These are phyloP conservation scores for Crepidotus variabilis DNA, from an alignment of 768 basidiomycete species.

Conservation along the genomic window DNA sequence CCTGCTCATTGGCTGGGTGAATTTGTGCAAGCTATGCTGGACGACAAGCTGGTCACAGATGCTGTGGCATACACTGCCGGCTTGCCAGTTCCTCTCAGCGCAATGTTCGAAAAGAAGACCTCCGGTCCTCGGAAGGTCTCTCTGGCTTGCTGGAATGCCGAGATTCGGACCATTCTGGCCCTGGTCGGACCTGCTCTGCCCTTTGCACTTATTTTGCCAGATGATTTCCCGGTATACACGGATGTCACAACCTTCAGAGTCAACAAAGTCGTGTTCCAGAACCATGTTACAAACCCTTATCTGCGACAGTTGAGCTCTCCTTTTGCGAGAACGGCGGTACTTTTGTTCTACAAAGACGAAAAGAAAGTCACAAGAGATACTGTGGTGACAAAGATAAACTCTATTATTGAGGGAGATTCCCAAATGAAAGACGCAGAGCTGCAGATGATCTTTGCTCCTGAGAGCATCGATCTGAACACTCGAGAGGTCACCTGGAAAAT, in stretches of 20 bases:
- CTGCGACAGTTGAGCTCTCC: constrained; percentile 1
- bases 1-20: constrained; percentile 21
- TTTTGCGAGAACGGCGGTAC: constrained; percentile 6
- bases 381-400: not conserved
- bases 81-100: constrained; percentile 9
- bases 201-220: constrained; percentile 11
- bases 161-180: constrained; percentile 13
- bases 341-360: constrained; percentile 16
- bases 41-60: constrained; percentile 14
- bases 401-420: constrained; percentile 7
- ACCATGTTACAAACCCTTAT: not conserved
- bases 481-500: constrained; percentile 16
- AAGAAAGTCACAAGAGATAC: not conserved
- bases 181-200: constrained; percentile 10
- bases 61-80: constrained; percentile 8
- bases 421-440: constrained; percentile 6
- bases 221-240: not conserved
- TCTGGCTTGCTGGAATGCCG: constrained; percentile 13
- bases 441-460: constrained; percentile 13
- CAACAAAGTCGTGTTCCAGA: not conserved
- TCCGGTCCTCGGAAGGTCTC: constrained; percentile 9
- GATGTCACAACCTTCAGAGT: constrained; percentile 7
- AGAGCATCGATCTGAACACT: constrained; percentile 10
- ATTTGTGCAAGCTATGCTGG: constrained; percentile 14
- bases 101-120: not conserved